Conservation (phyloP, 108 stramenopile genomes). For the Thalassiosira profunda region DNA sequence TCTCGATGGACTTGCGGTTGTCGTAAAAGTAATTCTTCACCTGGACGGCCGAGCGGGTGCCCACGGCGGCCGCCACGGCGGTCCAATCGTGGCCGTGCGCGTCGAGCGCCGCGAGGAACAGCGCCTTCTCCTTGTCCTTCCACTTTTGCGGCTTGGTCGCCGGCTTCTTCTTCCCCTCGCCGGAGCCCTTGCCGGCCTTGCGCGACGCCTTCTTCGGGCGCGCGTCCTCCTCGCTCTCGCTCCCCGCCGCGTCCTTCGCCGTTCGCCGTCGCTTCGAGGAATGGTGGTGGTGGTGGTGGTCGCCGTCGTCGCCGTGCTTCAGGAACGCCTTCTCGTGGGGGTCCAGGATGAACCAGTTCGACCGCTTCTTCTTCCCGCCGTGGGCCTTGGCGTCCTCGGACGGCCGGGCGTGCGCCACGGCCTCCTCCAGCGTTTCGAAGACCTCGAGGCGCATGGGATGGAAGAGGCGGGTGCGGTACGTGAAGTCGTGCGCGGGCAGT, state of each 20-base stretch:
- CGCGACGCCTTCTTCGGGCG: conserved; percentile 6
- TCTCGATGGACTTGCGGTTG: conserved; percentile 74
- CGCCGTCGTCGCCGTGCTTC: conserved; percentile 52
- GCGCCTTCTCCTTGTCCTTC: conserved; percentile 73
- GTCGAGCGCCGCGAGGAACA: conserved; percentile 79
- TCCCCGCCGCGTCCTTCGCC: not conserved
- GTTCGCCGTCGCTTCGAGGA: conserved; percentile 22
- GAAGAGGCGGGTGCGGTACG: conserved; percentile 58
- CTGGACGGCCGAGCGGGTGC: conserved; percentile 75
- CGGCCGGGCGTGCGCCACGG: conserved; percentile 26
- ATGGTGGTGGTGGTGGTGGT: conserved; percentile 42
- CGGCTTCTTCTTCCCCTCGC: conserved; percentile 17
- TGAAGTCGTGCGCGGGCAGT: conserved; percentile 64
- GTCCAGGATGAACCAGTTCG: conserved; percentile 63
- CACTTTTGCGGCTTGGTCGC: conserved; percentile 72
- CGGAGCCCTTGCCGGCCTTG: not conserved
- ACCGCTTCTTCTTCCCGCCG: conserved; percentile 25
- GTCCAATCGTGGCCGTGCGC: conserved; percentile 76
- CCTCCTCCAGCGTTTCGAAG: conserved; percentile 58
- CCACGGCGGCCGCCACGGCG: conserved; percentile 63
- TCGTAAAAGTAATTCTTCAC: conserved; percentile 93
- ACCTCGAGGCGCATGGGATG: conserved; percentile 79
- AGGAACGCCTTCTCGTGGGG: conserved; percentile 57
- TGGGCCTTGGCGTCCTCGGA: conserved; percentile 38
- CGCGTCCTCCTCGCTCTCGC: conserved; percentile 9